Base-by-base conservation (phyloP, 106 monocot genomes). In the Acorus calamus region DNA sequence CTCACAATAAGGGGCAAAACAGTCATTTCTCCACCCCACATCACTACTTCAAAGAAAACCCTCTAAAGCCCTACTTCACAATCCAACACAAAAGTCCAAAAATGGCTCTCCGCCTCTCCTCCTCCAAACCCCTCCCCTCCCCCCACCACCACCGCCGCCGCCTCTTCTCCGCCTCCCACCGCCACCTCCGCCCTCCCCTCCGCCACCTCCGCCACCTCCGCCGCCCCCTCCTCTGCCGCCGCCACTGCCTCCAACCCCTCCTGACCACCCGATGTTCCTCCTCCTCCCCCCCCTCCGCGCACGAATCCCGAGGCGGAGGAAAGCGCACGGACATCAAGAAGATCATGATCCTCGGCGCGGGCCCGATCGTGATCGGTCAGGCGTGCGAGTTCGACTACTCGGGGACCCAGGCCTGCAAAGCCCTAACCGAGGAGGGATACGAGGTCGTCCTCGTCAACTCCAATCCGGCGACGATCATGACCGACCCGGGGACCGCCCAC, bases 311-410 rank as follows among this genome's bases (percentile, higher is more conserved):
- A 47, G 48, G 13, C 14, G 66, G 72, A 0, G 90, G 86, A 0
- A 90, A 84, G 82, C 79, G 91, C 44, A 88, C 91, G 13, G 96
- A 91, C 74, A 83, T 96, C 52, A 91, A 85, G 73, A 96, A 87
- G 77, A 96, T 96, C 68, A 60, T 96, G 73, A 83, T 96, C 68
- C 80, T 96, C 4, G 96, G 96, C 14, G 96, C 96, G 10, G 96
- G 96, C 7, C 96, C 96, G 2, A 96, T 96, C 62, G 87, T 96
- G 52, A 96, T 96, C 53, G 91, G 96, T 11, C 96, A 96, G 69
- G 96, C 96, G 12, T 96, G 96, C 73, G 96, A 96, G 74, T 96
- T 96, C 68, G 96, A 96, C 65, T 96, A 96, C 75, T 91, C 90
- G 14, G 96, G 96, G 0, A 96, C 96, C 14, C 96, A 91, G 52